Base-by-base conservation (phyloP, 768 basidiomycete genomes). In the Hypholoma fasciculare region DNA sequence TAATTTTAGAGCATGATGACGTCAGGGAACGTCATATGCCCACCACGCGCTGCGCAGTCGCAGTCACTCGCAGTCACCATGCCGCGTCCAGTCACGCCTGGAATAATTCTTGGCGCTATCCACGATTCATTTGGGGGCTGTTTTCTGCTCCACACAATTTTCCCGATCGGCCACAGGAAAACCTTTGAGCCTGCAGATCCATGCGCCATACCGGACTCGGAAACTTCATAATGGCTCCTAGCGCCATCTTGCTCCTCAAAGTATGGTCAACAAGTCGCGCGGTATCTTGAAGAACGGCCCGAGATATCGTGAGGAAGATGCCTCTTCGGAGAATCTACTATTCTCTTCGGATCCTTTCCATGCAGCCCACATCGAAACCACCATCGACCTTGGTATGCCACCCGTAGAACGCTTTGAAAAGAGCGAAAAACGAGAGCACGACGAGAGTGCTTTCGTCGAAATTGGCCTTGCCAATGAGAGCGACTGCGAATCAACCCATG, bases 231-330 rank as follows among this genome's bases (percentile, higher is more conserved):
- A 14, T 4, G 17, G 51, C 11, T 9, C 9, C 36, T 16, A 1
- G 48, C 12, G 27, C 30, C 16, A 27, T 23, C n/a, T 26, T 27
- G 27, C 48, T 49, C 27, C 48, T 47, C 54, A 23, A 38, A 30
- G 34, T 14, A 47, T 54, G 54, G 43, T 20, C n/a, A 34, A 54
- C 20, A 53, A 27, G 42, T 48, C 37, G 50, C 63, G 59, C 49
- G 63, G 63, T 52, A 61, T 64, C 50, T 46, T 64, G 38, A 64
- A 64, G 53, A 61, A 64, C 44, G 54, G 60, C 40, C 49, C 55
- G n/a, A 48, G 40, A 14, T 13, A 20, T 37, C 39, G 37, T 30
- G 13, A 37, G n/a, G 34, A 55, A n/a, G 37, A 23, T 19, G 37
- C 39, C 43, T 42, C 55, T 27, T 23, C 40, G 13, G 55, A 56